Percentiles rank a stretch among this genome's conserved stretches.
These are phyloP conservation scores for Clavulina sp. DNA, from an alignment of 768 basidiomycete species.

Conservation along the genomic window DNA sequence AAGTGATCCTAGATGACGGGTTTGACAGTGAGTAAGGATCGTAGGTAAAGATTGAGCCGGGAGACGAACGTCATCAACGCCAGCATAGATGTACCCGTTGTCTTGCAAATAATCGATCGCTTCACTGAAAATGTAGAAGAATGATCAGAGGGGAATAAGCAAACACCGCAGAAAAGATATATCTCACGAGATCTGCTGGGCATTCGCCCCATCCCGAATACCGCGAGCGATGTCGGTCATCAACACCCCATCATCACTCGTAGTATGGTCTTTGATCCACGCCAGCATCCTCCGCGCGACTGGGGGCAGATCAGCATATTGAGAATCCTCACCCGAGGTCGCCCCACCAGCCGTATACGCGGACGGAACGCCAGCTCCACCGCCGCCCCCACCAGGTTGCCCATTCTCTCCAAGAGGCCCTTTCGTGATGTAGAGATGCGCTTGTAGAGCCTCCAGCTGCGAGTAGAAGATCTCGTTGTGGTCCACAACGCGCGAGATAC, in stretches of 20 bases:
- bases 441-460: conserved; percentile 52
- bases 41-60: too few relatives aligned
- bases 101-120: background rate
- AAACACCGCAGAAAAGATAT: background rate
- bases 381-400: background rate
- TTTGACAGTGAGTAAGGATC: too few relatives aligned
- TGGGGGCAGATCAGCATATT: background rate
- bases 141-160: background rate
- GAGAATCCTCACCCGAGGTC: background rate
- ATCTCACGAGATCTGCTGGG: background rate
- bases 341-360: background rate
- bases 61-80: background rate
- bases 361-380: background rate
- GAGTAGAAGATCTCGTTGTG: conserved; percentile 72
- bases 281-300: background rate
- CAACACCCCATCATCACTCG: background rate
- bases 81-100: background rate
- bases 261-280: background rate
- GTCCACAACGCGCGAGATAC: conserved; percentile 52
- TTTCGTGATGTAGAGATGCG: conserved; percentile 45
- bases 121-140: background rate
- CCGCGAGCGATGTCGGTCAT: background rate
- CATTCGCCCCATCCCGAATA: background rate
- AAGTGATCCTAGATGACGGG: too few relatives aligned
- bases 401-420: conserved; percentile 23